Conservation (phyloP, 148 eudicot species). For the Cornus controversa region DNA sequence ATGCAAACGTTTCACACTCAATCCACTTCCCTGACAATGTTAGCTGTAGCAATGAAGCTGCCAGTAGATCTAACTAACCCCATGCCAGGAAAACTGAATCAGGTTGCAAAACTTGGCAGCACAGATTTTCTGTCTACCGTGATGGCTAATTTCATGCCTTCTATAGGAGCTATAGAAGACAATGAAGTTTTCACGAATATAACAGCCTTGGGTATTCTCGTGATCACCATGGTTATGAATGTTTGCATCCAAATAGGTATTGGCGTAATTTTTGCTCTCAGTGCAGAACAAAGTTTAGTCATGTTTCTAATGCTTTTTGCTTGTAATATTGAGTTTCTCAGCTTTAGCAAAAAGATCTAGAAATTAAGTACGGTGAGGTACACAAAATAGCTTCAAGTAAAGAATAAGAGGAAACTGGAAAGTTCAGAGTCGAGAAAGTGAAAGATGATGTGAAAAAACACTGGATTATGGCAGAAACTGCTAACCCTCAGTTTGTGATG, state of each 20-base stretch:
- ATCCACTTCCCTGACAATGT: too few species aligned
- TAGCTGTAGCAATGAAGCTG: too few species aligned
- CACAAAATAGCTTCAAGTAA: not conserved
- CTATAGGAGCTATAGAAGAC: too few species aligned
- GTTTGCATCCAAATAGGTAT: not conserved
- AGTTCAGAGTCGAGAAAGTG: constrained; percentile 6
- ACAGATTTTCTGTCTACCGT: too few species aligned
- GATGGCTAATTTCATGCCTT: too few species aligned
- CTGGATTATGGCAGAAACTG: constrained; percentile 31
- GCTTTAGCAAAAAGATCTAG: constrained; percentile 23
- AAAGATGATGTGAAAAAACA: constrained; percentile 15
- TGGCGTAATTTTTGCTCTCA: not conserved
- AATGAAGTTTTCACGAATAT: too few species aligned
- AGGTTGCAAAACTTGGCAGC: too few species aligned
- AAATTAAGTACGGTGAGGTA: constrained; percentile 3
- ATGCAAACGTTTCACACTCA: too few species aligned
- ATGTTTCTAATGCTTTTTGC: not conserved
- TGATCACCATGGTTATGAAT: not conserved
- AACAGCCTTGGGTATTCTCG: not conserved
- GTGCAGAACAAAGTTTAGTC: not conserved
- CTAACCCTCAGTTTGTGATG: constrained; percentile 32
- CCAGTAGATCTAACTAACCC: too few species aligned
- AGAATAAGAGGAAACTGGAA: not conserved
- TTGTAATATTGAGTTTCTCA: constrained; percentile 8
- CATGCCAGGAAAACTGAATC: too few species aligned